Base-by-base conservation (phyloP, 768 basidiomycete species). In the Mycena kentingensis region DNA sequence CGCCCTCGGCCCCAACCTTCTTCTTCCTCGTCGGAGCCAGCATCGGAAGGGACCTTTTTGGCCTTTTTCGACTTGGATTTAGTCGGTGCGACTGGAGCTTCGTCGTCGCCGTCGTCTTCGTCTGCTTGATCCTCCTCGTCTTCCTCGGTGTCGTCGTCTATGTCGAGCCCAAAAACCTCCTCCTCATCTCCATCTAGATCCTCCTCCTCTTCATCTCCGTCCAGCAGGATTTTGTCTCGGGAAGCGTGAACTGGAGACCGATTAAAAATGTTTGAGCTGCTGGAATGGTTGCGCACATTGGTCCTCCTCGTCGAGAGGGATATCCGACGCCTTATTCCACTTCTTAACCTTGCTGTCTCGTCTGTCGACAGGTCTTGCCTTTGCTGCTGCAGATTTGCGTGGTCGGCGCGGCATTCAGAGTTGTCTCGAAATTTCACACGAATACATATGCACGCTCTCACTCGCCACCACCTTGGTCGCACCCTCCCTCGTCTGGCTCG, bases 1-100 rank as follows among this genome's bases (percentile, higher is more conserved):
- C 86, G 87, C 56, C 83, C 81, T 53, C 74, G 77, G 10, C 94
- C 94, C 94, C 94, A 98, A 1, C 79, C 81, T 68, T 92, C 90
- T 55, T 81, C 82, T 52, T 81, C 81, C 22, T 74, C 73, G 18
- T 81, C 80, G n/a, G 67, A 66, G 8, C 66, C 61, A 4, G 70
- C 68, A 5, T 65, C 66, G 7, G 65, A 65, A n/a, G 61, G 56
- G 5, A 51, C 48, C 22, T 52, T 57, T 25, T 63, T 65, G 34
- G 53, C 46, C 43, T 63, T 66, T 55, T 65, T 71, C 36, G 54
- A 43, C 18, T 58, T 60, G 26, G 31, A 34, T 38, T 64, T 62
- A 16, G 54, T 58, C 36, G 37, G 45, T 28, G 51, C 24, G 5
- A 13, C 45, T n/a, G 54, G 54, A 35, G 31, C 42, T 19, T 61